Percentiles rank a stretch among this genome's conserved stretches.
These are phyloP conservation scores for Rehmannia glutinosa DNA, from an alignment of 257 asterid genomes.

Conservation along the genomic window DNA sequence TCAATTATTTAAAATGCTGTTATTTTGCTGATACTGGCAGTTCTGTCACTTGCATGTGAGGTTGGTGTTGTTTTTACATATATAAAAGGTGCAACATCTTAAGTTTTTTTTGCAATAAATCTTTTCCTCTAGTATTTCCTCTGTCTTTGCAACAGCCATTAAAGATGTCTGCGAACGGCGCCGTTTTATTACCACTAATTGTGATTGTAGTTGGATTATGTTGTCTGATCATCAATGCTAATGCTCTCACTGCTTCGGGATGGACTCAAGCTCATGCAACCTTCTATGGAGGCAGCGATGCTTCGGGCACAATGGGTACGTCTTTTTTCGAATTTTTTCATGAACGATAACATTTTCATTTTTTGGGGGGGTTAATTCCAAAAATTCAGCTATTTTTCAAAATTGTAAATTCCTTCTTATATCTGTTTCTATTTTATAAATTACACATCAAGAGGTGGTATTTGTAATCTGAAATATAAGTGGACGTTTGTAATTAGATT, in stretches of 20 bases:
- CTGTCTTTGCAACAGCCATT: neutral
- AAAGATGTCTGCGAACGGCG: slow-evolving; percentile 17
- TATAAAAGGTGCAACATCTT: slow-evolving; percentile 15
- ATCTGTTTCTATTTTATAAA: too few species aligned
- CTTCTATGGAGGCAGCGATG: slow-evolving; percentile 55
- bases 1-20: neutral
- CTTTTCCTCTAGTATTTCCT: neutral
- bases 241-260: slow-evolving; percentile 39
- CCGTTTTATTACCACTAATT: neutral
- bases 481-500: too few species aligned
- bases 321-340: neutral
- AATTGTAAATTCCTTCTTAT: too few species aligned
- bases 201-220: slow-evolving; percentile 9
- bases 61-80: neutral
- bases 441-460: too few species aligned
- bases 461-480: too few species aligned
- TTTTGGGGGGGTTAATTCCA: neutral
- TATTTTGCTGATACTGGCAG: neutral
- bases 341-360: too few species aligned
- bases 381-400: too few species aligned
- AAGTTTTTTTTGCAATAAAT: neutral
- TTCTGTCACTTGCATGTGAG: slow-evolving; percentile 28
- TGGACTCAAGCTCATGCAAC: slow-evolving; percentile 54
- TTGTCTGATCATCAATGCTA: slow-evolving; percentile 21
- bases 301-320: slow-evolving; percentile 65